A percentile compares a stretch with the other conserved stretches of the same genome.
These are phyloP conservation scores for Zychaea mexicana DNA, from an alignment of 371 early-diverging fungal species.

Conservation along the genomic window DNA sequence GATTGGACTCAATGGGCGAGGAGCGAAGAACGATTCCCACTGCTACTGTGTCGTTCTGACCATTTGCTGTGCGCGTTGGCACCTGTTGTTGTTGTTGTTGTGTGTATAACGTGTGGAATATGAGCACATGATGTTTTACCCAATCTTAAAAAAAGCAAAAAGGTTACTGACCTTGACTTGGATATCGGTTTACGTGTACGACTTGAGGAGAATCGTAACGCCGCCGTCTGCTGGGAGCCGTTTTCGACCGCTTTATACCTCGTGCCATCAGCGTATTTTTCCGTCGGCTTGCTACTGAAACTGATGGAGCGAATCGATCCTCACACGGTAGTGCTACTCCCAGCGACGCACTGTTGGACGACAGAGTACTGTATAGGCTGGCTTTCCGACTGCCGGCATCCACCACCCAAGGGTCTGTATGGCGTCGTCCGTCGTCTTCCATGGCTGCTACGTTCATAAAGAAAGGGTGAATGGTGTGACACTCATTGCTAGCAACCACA, in stretches of 20 bases:
- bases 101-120: not conserved
- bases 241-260: conserved; percentile 18
- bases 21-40: not conserved
- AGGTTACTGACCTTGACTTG: conserved; percentile 31
- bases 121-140: not conserved
- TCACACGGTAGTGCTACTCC: conserved; percentile 3
- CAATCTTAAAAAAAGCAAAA: not conserved
- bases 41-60: conserved; percentile 4
- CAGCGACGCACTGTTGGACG: not conserved
- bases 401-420: not conserved
- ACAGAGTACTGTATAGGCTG: not conserved
- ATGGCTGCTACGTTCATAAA: not conserved
- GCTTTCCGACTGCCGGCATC: no score
- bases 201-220: conserved; percentile 24
- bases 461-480: no score
- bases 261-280: conserved; percentile 8
- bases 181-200: conserved; percentile 29
- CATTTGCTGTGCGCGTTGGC: conserved; percentile 10
- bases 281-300: conserved; percentile 6
- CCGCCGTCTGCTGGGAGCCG: conserved; percentile 22
- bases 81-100: not conserved
- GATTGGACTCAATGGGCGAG: not conserved
- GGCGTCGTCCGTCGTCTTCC: not conserved
- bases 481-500: no score
- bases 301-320: not conserved